phyloP scores from a whole-genome alignment of 129 eudicot species.

The Silybum marianum region DNA sequence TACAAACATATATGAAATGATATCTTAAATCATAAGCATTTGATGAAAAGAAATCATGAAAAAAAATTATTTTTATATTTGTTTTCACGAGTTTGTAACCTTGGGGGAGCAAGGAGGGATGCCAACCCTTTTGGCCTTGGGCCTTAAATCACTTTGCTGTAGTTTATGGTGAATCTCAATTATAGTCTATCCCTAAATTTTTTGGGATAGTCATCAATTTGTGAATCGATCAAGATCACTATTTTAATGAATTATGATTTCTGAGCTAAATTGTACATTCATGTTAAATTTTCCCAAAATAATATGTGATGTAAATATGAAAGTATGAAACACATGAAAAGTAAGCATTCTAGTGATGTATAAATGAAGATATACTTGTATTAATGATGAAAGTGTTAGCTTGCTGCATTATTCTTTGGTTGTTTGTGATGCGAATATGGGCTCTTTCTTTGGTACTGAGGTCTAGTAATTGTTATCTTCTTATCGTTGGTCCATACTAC shows the following conservation, averaged over 20 bases:
- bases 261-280: background rate
- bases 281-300: background rate
- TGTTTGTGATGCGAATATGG: background rate
- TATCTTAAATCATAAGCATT: too few relatives aligned
- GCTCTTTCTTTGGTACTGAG: background rate
- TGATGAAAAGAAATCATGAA: too few relatives aligned
- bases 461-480: constrained; percentile 12
- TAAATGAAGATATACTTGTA: background rate
- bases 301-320: background rate
- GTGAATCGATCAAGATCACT: background rate
- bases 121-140: background rate
- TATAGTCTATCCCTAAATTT: background rate
- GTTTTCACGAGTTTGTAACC: too few relatives aligned
- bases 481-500: background rate
- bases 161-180: background rate
- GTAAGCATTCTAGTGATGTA: background rate
- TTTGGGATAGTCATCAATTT: background rate
- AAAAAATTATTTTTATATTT: too few relatives aligned
- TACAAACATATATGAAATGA: too few relatives aligned
- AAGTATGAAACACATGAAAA: background rate
- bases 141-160: background rate
- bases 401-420: background rate
- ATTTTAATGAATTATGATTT: background rate
- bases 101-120: background rate
- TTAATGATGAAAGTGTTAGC: background rate